A percentile compares a stretch with the other conserved stretches of the same genome.
Evolutionary conservation across 768 basidiomycete species (phyloP).

Genomic region (Serendipita sp.): DNA sequence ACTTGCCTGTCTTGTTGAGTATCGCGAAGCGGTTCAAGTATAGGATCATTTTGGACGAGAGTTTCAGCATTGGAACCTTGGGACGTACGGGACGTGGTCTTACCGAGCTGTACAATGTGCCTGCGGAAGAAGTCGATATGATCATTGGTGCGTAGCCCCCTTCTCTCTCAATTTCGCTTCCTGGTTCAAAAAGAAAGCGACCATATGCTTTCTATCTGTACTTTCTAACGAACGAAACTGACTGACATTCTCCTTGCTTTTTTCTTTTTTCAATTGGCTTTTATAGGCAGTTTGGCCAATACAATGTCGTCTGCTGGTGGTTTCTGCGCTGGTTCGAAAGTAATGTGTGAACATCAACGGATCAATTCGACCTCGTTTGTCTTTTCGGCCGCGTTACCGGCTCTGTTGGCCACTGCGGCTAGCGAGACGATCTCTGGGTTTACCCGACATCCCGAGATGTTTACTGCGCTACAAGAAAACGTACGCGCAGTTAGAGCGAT

Average conservation of each 20-base stretch:
- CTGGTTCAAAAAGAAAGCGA: not conserved
- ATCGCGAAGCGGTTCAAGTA: conserved; percentile 71
- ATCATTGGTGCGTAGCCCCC: conserved; percentile 29
- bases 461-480: conserved; percentile 68
- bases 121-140: conserved; percentile 84
- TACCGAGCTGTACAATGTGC: conserved; percentile 87
- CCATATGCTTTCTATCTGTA: too few relatives aligned
- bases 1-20: conserved; percentile 80
- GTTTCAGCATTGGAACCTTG: conserved; percentile 81
- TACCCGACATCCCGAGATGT: conserved; percentile 55
- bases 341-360: conserved; percentile 84
- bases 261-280: not conserved
- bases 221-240: too few relatives aligned
- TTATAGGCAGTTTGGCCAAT: conserved; percentile 59
- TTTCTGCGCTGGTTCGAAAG: conserved; percentile 80
- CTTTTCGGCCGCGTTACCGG: conserved; percentile 89
- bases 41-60: conserved; percentile 86
- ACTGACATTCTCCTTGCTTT: too few relatives aligned
- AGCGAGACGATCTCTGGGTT: conserved; percentile 76
- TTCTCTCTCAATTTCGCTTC: conserved; percentile 7
- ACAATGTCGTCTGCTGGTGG: conserved; percentile 76
- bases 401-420: conserved; percentile 72
- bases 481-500: conserved; percentile 57
- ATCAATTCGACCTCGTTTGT: conserved; percentile 94
- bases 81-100: conserved; percentile 88